Percentiles rank a stretch among this genome's conserved stretches.
Conservation (phyloP, 2,329 filamentous ascomycete species). For the Grosmannia clavigera region DNA sequence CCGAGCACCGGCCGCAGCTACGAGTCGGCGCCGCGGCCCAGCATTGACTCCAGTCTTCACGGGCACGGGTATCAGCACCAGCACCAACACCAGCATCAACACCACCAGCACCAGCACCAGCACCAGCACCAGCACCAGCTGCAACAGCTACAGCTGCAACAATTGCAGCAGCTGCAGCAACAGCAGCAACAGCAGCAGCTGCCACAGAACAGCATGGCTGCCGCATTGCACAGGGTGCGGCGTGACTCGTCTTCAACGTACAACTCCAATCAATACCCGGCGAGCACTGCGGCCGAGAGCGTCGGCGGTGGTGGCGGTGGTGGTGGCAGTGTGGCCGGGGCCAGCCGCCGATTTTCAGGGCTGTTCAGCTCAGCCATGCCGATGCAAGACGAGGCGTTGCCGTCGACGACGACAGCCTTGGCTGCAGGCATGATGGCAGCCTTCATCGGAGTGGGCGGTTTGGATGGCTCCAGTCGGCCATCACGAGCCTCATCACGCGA, state of each 20-base stretch:
- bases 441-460: constrained; percentile 2
- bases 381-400: constrained; percentile 48
- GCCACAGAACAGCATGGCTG: constrained; percentile 23
- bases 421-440: not conserved
- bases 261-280: constrained; percentile 32
- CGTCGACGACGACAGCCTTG: not conserved
- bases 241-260: constrained; percentile 45
- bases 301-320: not conserved
- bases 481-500: constrained; percentile 51
- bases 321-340: not conserved
- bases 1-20: constrained; percentile 50
- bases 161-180: constrained; percentile 4
- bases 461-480: constrained; percentile 18
- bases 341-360: constrained; percentile 48
- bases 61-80: constrained; percentile 43
- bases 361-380: constrained; percentile 83
- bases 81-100: constrained; percentile 25
- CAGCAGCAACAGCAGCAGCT: constrained; percentile 40
- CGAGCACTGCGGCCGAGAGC: constrained; percentile 19
- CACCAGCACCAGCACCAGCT: not conserved
- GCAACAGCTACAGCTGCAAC: not conserved
- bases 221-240: constrained; percentile 16
- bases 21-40: constrained; percentile 28
- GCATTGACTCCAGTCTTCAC: constrained; percentile 10
- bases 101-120: constrained; percentile 14